These are phyloP conservation scores for Protea cynaroides DNA, from an alignment of 164 flowering plant genomes.

Conservation along the genomic window DNA sequence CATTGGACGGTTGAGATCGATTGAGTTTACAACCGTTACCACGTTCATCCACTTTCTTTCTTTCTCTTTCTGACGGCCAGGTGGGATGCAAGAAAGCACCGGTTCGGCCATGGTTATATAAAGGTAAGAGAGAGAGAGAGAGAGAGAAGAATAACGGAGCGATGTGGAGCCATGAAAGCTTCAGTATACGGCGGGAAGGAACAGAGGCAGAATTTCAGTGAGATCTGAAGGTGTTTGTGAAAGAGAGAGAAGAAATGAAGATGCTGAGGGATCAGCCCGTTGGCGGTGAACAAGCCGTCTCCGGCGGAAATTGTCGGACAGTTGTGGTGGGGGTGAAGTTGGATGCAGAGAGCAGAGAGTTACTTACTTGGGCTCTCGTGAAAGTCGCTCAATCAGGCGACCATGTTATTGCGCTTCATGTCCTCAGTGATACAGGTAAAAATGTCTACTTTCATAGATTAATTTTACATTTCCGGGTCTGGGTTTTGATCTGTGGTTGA, in stretches of 20 bases:
- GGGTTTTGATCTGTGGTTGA: not conserved
- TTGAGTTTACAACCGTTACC: not conserved
- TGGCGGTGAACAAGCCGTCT: constrained; percentile 11
- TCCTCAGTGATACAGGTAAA: constrained; percentile 51
- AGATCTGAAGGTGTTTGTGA: not conserved
- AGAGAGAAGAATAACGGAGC: not conserved
- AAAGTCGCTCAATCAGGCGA: constrained; percentile 86
- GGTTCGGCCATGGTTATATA: not conserved
- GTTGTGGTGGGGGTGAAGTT: constrained; percentile 84
- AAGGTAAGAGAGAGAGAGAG: not conserved
- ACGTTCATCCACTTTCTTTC: not conserved
- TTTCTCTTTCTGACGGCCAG: not conserved
- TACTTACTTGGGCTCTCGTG: constrained; percentile 90
- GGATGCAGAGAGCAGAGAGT: constrained; percentile 63
- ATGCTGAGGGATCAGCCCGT: not conserved
- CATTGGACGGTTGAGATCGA: not conserved
- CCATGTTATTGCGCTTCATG: constrained; percentile 75
- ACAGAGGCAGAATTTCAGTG: not conserved
- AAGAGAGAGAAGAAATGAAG: not conserved
- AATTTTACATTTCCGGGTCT: not conserved
- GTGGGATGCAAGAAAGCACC: not conserved
- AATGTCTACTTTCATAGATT: not conserved
- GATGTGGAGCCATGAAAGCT: too few species aligned
- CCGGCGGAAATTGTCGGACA: constrained; percentile 36
- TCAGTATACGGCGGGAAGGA: not conserved